phyloP scores from a whole-genome alignment of 2,329 filamentous ascomycete genomes.

The Calonectria ilicicola region DNA sequence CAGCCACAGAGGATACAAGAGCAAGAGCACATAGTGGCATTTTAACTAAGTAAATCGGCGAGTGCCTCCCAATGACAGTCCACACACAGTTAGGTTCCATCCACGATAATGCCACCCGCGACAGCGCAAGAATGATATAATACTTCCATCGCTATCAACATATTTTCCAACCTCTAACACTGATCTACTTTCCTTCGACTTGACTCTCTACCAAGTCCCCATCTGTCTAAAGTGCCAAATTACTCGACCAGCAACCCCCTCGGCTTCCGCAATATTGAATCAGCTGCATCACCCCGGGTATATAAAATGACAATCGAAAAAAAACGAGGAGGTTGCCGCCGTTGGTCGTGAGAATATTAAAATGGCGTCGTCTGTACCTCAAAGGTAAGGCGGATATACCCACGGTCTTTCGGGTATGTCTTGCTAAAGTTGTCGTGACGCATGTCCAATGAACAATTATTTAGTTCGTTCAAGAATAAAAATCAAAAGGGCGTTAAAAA shows the following conservation, averaged over 20 bases:
- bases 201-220: neutral
- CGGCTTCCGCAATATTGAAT: conserved; percentile 32
- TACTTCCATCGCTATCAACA: conserved; percentile 13
- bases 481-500: conserved; percentile 21
- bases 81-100: conserved; percentile 30
- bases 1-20: neutral
- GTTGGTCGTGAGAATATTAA: conserved; percentile 27
- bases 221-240: conserved; percentile 26
- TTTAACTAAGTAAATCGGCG: conserved; percentile 26
- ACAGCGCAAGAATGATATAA: conserved; percentile 30
- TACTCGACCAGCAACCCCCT: conserved; percentile 30
- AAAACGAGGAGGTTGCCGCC: conserved; percentile 32
- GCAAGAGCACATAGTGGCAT: conserved; percentile 16
- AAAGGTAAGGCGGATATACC: neutral
- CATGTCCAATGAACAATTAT: conserved; percentile 28
- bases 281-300: conserved; percentile 40
- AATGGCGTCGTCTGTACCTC: conserved; percentile 17
- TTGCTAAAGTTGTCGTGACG: conserved; percentile 21
- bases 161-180: conserved; percentile 2
- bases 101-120: conserved; percentile 30
- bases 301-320: conserved; percentile 42
- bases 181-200: conserved; percentile 3
- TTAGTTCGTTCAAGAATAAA: conserved; percentile 29
- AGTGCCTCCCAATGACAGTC: conserved; percentile 10
- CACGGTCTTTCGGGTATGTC: neutral